phyloP scores from a whole-genome alignment of 768 basidiomycete species.

The Cytidiella melzeri region DNA sequence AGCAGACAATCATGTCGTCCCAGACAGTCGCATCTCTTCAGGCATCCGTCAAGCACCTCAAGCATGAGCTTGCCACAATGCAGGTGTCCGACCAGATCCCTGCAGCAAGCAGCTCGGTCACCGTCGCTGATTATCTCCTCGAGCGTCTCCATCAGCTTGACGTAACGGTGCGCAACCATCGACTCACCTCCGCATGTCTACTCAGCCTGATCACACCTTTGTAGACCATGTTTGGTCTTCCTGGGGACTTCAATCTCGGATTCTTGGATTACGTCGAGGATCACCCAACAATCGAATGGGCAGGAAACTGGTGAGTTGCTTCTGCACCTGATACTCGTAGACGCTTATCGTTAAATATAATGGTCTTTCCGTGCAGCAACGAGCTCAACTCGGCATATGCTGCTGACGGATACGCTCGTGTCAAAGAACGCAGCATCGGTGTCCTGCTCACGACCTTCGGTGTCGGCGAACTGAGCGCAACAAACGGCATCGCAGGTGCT shows the following conservation, averaged over 20 bases:
- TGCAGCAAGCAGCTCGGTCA: conserved; percentile 33
- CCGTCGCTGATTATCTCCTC: conserved; percentile 55
- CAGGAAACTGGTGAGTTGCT: conserved; percentile 72
- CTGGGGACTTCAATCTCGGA: conserved; percentile 84
- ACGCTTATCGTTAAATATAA: not conserved
- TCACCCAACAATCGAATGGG: conserved; percentile 72
- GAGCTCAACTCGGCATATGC: conserved; percentile 88
- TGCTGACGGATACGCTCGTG: conserved; percentile 88
- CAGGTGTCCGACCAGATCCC: conserved; percentile 29
- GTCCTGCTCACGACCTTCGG: conserved; percentile 84
- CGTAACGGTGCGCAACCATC: conserved; percentile 48
- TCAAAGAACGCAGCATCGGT: conserved; percentile 69
- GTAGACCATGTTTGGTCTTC: conserved; percentile 78
- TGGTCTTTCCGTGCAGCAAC: conserved; percentile 41
- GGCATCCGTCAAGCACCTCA: conserved; percentile 41
- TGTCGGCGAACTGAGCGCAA: conserved; percentile 88
- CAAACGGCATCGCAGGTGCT: conserved; percentile 79
- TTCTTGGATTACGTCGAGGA: conserved; percentile 77
- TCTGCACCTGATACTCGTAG: not conserved
- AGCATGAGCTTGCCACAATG: conserved; percentile 38
- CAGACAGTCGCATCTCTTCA: conserved; percentile 30
- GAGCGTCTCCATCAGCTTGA: conserved; percentile 57
- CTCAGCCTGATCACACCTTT: conserved; percentile 12
- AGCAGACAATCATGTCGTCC: not conserved
- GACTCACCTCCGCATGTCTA: no score